Evolutionary conservation across 2,329 filamentous ascomycete species (phyloP), one percentile per base, ranked within the genome.

Genomic region (Ascochyta rabiei): DNA sequence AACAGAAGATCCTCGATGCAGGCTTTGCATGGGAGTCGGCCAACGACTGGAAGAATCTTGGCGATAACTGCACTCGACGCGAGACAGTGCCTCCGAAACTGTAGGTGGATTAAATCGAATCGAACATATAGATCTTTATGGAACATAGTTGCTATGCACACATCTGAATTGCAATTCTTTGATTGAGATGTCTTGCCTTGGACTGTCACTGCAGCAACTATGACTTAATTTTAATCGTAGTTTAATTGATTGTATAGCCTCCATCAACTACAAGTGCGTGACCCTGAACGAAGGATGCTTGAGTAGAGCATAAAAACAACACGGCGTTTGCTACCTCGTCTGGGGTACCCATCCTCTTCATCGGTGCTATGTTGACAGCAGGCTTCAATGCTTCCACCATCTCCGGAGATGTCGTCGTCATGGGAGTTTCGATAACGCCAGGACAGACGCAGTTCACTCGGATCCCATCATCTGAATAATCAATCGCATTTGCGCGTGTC

Each of bases 391-490:
- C 71, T 61, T 80, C 70, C 2, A 56, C 50, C 42, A 71, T 71
- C 4, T 66, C 59, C 8, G 59, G 53, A 3, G 64, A 67, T 48
- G 71, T 68, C 8, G 57, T 62, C 0, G 62, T 59, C 56, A 64
- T 66, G 0, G 79, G 78, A 4, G 79, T 82, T 47, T 73, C 73
- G 33, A 81, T 75, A 33, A 79, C 81, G 10, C 78, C 75, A 0
- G 84, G 84, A 55, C 84, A 86, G 34, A 86, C 80, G 16, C 82
- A 84, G 60, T 87, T 87, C 60, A 87, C 81, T 44, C 84, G 78
- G 48, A 87, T 84, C 1, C 47, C 55, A 39, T 68, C 54, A 4
- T 64, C 61, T 2, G 82, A 81, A 62, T 85, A 85, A 59, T 86
- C 81, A 18, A 84, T 83, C 1, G 82, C 82, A 59, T 84, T 83